Conservation (phyloP, 2,329 filamentous ascomycete genomes). For the Bipolaris oryzae region DNA sequence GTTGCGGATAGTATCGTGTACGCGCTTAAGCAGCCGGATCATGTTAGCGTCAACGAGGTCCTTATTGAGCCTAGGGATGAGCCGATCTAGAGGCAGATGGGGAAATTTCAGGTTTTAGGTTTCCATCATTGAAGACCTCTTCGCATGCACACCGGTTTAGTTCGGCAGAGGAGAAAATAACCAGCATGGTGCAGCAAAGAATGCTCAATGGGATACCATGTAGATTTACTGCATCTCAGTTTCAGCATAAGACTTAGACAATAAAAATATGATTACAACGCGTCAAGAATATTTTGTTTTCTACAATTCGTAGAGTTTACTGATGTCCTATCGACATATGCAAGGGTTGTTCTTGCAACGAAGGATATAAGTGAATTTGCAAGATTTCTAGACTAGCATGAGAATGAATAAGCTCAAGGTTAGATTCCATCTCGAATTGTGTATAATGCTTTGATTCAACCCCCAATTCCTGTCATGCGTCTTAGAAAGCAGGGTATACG, state of each 20-base stretch:
- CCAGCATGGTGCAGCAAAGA: background rate
- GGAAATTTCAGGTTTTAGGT: background rate
- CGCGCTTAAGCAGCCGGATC: constrained; percentile 73
- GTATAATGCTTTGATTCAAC: background rate
- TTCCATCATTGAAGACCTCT: background rate
- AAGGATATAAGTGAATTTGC: background rate
- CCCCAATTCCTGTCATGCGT: no score
- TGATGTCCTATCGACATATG: background rate
- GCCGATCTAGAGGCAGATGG: constrained; percentile 32
- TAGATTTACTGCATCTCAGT: background rate
- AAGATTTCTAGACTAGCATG: background rate
- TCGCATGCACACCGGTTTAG: no score
- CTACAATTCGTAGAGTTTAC: background rate
- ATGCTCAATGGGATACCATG: background rate
- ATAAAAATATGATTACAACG: background rate
- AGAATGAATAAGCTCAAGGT: background rate
- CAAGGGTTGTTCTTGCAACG: background rate
- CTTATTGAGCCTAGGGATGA: constrained; percentile 61
- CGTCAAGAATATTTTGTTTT: background rate
- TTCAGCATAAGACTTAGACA: background rate
- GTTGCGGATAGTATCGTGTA: constrained; percentile 76
- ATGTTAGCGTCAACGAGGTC: constrained; percentile 81
- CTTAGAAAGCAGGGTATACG: no score
- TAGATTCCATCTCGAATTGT: no score
- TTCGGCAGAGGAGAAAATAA: background rate